Conservation (phyloP, 345 rosid genomes). For the Moricandia arvensis region DNA sequence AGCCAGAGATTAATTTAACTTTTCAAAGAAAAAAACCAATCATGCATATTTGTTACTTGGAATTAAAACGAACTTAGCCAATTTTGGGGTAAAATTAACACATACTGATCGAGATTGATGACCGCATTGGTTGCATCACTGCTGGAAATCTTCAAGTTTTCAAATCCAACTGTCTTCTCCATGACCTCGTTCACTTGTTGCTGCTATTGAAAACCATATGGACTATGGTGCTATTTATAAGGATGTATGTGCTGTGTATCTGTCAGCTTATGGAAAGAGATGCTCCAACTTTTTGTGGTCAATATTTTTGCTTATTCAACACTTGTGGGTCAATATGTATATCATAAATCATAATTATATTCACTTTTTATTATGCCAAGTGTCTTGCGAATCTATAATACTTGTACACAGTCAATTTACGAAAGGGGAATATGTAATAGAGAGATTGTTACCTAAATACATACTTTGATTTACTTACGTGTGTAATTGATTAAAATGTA, state of each 20-base stretch:
- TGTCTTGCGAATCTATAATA: conserved; percentile 12
- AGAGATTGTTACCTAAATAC: neutral
- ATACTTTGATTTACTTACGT: neutral
- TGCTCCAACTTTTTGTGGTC: neutral
- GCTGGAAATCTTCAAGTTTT: conserved; percentile 10
- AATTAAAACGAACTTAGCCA: neutral
- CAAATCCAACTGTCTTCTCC: conserved; percentile 13
- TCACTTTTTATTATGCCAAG: neutral
- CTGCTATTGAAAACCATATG: neutral
- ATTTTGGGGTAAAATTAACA: neutral
- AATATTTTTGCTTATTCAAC: neutral
- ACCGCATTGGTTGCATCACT: conserved; percentile 13
- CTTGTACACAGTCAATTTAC: neutral
- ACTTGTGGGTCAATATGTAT: neutral
- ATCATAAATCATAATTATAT: neutral
- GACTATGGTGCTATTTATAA: conserved; percentile 8
- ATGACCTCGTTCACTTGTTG: neutral
- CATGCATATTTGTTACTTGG: neutral
- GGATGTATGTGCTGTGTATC: neutral
- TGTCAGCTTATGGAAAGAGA: neutral
- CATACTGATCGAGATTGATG: conserved; percentile 39
- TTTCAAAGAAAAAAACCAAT: neutral
- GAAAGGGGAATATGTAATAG: neutral
- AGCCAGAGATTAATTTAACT: neutral
- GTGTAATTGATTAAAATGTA: neutral